A percentile compares a stretch with the other conserved stretches of the same genome.
Evolutionary conservation across 768 basidiomycete genomes (phyloP).

Genomic region (Auriscalpium microsporum): DNA sequence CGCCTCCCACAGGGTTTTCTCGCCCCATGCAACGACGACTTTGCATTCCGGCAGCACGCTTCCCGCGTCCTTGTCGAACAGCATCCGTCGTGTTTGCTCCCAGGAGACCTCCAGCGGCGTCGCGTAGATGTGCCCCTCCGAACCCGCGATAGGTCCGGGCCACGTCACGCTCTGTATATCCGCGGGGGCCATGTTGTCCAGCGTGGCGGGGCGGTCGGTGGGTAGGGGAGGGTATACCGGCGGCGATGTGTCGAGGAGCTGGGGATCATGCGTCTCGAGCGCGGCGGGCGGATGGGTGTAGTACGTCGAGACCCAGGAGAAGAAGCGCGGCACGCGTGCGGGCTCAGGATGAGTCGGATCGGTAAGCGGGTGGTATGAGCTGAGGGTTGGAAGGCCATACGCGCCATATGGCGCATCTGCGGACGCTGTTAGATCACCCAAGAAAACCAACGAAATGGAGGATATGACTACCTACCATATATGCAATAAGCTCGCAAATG

Average conservation of each 20-base stretch:
- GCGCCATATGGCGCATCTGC: conserved; percentile 9
- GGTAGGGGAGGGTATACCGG: conserved; percentile 1
- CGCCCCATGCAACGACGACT: conserved; percentile 9
- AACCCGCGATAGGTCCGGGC: conserved; percentile 10
- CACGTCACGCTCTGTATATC: conserved; percentile 7
- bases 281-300: conserved; percentile 9
- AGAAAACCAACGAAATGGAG: not conserved
- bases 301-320: conserved; percentile 13
- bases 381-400: conserved; percentile 7
- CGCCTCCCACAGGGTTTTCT: conserved; percentile 12
- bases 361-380: conserved; percentile 9
- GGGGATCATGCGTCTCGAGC: conserved; percentile 1
- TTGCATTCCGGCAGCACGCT: conserved; percentile 11
- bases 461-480: conserved; percentile 5
- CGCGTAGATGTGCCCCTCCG: conserved; percentile 8
- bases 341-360: conserved; percentile 4
- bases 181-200: conserved; percentile 7
- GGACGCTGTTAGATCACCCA: not conserved
- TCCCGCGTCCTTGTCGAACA: conserved; percentile 4
- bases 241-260: conserved; percentile 7
- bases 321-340: conserved; percentile 11
- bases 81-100: conserved; percentile 4
- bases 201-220: conserved; percentile 5
- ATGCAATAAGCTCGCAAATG: conserved; percentile 11
- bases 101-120: conserved; percentile 6